Conservation (phyloP, 768 basidiomycete species). For the Boletus fagicola region DNA sequence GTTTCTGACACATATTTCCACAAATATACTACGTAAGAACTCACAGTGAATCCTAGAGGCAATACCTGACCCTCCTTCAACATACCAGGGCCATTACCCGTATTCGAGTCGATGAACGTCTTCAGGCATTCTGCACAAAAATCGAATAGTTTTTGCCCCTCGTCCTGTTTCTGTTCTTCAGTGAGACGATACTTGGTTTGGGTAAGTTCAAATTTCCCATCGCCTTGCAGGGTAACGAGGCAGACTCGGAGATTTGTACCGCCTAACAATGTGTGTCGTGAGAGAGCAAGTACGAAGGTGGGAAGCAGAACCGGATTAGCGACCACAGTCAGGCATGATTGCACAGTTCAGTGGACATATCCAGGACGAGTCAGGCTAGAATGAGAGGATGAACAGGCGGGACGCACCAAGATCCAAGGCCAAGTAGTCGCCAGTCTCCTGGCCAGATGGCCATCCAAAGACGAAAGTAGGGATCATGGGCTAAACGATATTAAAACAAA, state of each 20-base stretch:
- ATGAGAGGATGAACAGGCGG: neutral
- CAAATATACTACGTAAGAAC: constrained; percentile 25
- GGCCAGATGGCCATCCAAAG: constrained; percentile 90
- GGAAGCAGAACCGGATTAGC: neutral
- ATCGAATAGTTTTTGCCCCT: constrained; percentile 94
- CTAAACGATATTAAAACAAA: constrained; percentile 36
- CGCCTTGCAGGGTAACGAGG: constrained; percentile 86
- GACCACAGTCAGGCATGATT: neutral
- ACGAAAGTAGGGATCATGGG: constrained; percentile 98
- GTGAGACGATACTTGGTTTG: constrained; percentile 96
- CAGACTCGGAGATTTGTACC: constrained; percentile 99
- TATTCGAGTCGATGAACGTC: constrained; percentile 79
- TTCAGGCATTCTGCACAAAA: constrained; percentile 95
- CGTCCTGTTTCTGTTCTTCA: constrained; percentile 97
- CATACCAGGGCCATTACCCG: constrained; percentile 48
- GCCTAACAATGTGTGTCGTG: constrained; percentile 41
- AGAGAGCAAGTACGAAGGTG: neutral
- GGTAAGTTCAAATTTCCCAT: constrained; percentile 96
- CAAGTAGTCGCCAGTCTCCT: constrained; percentile 86
- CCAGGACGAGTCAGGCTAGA: neutral
- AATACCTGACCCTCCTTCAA: constrained; percentile 55
- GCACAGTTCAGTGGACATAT: neutral
- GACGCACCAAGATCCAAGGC: constrained; percentile 82
- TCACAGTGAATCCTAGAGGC: constrained; percentile 90
- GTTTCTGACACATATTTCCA: neutral